Base-by-base conservation (phyloP, 2,329 filamentous ascomycete genomes). In the Microsporum canis region DNA sequence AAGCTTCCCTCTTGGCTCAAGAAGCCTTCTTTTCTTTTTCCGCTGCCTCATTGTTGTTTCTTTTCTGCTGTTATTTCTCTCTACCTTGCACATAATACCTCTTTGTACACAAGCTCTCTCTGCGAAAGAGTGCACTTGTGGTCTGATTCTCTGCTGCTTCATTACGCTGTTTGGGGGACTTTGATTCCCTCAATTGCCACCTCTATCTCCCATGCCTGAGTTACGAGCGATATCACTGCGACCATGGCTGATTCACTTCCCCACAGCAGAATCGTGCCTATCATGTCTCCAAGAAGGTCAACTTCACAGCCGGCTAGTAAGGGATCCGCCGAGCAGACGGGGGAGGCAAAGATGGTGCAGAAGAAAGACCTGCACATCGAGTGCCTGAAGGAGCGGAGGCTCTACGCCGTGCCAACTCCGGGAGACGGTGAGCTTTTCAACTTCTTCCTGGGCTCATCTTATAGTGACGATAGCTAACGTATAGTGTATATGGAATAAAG, bases 401-500 rank as follows among this genome's bases (percentile, higher is more conserved):
- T 87, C 60, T 85, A 85, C 73, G 80, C 81, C 62, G 74, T 79
- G 61, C 75, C 81, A 43, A 86, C 83, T 57, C 75, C 76, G 64
- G 85, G 84, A 62, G 84, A 87, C 74, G 84, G 85, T 84, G 79
- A 78, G 80, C 76, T 61, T 65, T 66, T 58, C 63, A 65, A 58
- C 63, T 65, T 65, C 63, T 17, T 51, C 41, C 7, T 29, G 5
- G 43, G 23, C 10, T 8, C 3, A 29, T 29, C 62, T 23, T 23
- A 23, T 23, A 23, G 17, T 23, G 17, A 23, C 17, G 17, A 23
- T 61, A 59, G 38, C 58, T 66, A 43, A 57, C 23, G 2, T 14
- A 14, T 14, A 5, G 17, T 36, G 38, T n/a, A 36, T 41, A 57
- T 36, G 47, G 29, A 34, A 14, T 23, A n/a, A 66, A 87, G 85